These are phyloP conservation scores for Cercospora sojina DNA, from an alignment of 2,329 filamentous ascomycete genomes.

Conservation along the genomic window DNA sequence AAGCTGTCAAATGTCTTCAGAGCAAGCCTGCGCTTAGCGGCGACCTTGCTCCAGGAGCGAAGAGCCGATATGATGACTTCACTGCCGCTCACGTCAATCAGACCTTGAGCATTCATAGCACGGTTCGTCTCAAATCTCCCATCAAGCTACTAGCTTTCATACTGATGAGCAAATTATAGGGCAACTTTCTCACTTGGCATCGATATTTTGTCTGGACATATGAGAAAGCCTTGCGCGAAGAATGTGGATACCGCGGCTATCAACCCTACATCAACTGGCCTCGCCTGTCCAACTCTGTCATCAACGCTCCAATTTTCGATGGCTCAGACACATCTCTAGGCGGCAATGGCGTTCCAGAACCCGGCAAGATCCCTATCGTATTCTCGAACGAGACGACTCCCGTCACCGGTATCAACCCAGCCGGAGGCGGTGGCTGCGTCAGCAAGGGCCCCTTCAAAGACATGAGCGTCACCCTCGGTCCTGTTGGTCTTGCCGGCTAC, in stretches of 20 bases:
- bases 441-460: slow-evolving; percentile 50
- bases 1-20: slow-evolving; percentile 36
- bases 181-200: slow-evolving; percentile 43
- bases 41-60: slow-evolving; percentile 31
- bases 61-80: slow-evolving; percentile 29
- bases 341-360: slow-evolving; percentile 29
- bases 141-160: not conserved
- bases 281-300: slow-evolving; percentile 45
- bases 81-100: slow-evolving; percentile 34
- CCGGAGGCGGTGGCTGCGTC: slow-evolving; percentile 58
- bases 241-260: slow-evolving; percentile 46
- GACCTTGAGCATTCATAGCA: slow-evolving; percentile 25
- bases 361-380: not conserved
- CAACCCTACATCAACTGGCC: slow-evolving; percentile 37
- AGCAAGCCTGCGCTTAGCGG: slow-evolving; percentile 30
- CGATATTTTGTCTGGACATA: slow-evolving; percentile 46
- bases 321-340: slow-evolving; percentile 51
- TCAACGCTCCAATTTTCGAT: slow-evolving; percentile 56
- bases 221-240: slow-evolving; percentile 44
- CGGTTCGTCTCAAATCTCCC: not conserved
- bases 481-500: slow-evolving; percentile 13
- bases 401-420: slow-evolving; percentile 44
- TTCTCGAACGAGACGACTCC: slow-evolving; percentile 9
- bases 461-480: slow-evolving; percentile 26
- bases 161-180: not conserved